Conservation (phyloP, 306 rosid species). For the Inga laurina region DNA sequence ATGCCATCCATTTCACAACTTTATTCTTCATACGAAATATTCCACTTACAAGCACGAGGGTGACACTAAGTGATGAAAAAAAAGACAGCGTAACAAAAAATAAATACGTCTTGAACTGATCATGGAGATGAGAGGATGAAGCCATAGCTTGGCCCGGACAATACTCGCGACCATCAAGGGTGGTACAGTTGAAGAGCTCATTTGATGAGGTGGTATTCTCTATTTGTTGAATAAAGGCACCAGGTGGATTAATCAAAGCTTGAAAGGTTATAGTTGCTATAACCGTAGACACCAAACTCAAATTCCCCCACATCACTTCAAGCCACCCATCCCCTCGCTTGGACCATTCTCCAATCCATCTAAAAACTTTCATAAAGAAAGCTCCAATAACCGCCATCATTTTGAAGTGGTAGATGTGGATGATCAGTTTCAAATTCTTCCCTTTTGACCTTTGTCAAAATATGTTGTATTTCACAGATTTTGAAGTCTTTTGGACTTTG, state of each 20-base stretch:
- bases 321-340: not conserved
- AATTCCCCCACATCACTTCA: not conserved
- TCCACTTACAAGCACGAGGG: conserved; percentile 4
- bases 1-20: no score
- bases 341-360: not conserved
- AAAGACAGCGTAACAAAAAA: not conserved
- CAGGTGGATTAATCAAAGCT: not conserved
- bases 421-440: no score
- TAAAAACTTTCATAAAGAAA: no score
- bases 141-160: not conserved
- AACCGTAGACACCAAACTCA: not conserved
- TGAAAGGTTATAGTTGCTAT: not conserved
- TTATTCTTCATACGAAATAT: not conserved
- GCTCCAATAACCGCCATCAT: no score
- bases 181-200: not conserved
- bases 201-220: no score
- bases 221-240: not conserved
- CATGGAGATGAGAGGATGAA: not conserved
- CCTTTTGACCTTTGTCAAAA: no score
- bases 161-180: not conserved
- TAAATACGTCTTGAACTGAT: fast-evolving
- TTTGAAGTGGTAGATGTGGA: no score
- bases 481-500: not conserved
- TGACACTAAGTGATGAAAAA: not conserved
- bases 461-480: no score